These are phyloP conservation scores for Trichoderma orchidacearum DNA, from an alignment of 495 filamentous ascomycete genomes.

Conservation along the genomic window DNA sequence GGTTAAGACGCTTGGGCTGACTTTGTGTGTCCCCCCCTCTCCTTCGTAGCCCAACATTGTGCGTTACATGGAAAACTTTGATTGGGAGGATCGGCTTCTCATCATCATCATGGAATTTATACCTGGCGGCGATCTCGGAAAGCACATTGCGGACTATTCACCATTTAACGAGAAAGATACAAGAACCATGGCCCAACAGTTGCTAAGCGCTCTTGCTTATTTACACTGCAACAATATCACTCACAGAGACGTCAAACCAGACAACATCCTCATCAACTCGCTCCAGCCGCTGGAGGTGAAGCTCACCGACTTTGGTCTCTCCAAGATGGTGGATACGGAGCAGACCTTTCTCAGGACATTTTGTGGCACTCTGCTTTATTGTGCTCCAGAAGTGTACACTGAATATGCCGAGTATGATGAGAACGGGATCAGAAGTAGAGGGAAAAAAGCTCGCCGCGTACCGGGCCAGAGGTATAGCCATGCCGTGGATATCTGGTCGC, in stretches of 20 bases:
- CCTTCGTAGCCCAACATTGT: conserved; percentile 70
- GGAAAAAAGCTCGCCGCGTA: conserved; percentile 19
- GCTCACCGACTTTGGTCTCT: conserved; percentile 74
- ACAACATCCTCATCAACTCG: conserved; percentile 79
- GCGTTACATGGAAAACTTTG: conserved; percentile 72
- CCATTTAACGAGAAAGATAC: conserved; percentile 54
- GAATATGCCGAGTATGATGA: conserved; percentile 53
- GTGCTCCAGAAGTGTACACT: conserved; percentile 89
- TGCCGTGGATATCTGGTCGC: conserved; percentile 88
- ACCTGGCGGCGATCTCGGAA: conserved; percentile 70
- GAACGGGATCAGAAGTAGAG: conserved; percentile 25
- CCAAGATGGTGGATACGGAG: conserved; percentile 70
- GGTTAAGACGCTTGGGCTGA: conserved; percentile 6
- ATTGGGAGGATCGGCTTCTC: conserved; percentile 64
- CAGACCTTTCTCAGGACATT: conserved; percentile 92
- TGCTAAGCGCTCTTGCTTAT: conserved; percentile 74
- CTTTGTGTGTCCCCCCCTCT: too few species aligned
- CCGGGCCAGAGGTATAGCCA: conserved; percentile 57
- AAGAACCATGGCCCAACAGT: conserved; percentile 57
- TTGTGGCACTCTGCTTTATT: conserved; percentile 90
- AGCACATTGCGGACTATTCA: conserved; percentile 41
- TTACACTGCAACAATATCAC: conserved; percentile 78
- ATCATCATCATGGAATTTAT: conserved; percentile 93
- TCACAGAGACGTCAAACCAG: conserved; percentile 94
- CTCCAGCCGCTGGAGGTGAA: conserved; percentile 68